A percentile compares a stretch with the other conserved stretches of the same genome.
These are phyloP conservation scores for Rubroshorea leprosula DNA, from an alignment of 345 rosid genomes.

Conservation along the genomic window DNA sequence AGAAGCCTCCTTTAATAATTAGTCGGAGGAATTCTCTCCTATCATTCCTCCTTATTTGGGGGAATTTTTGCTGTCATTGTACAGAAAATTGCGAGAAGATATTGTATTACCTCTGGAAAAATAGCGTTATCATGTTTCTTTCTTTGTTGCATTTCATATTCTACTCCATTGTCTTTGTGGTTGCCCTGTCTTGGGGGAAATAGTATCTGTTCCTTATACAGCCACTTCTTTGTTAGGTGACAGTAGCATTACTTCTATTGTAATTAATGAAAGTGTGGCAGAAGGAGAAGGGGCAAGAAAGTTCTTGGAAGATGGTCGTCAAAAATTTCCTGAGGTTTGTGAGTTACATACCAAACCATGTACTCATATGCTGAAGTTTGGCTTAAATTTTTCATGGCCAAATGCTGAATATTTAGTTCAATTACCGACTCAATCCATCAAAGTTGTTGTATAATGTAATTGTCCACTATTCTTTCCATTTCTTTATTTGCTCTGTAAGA, in stretches of 20 bases:
- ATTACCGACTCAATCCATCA: background rate
- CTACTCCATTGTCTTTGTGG: background rate
- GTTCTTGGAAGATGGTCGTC: slow-evolving; percentile 82
- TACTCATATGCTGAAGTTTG: background rate
- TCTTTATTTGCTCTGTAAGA: slow-evolving; percentile 1
- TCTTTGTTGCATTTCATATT: background rate
- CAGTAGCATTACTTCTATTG: slow-evolving; percentile 59
- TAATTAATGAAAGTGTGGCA: slow-evolving; percentile 71
- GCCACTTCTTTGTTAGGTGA: slow-evolving; percentile 47
- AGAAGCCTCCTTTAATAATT: no score
- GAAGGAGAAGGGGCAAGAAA: slow-evolving; percentile 85
- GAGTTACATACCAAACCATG: background rate
- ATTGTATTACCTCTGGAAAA: background rate
- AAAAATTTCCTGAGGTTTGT: slow-evolving; percentile 81
- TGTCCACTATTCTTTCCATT: background rate
- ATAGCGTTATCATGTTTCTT: background rate
- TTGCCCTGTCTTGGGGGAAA: slow-evolving; percentile 5
- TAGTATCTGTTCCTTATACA: background rate
- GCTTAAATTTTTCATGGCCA: no score
- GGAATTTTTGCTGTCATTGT: no score
- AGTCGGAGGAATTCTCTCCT: no score
- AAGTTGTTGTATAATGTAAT: background rate
- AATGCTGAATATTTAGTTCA: background rate
- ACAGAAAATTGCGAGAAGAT: no score
- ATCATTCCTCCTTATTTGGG: no score